Conservation (phyloP, 2,329 filamentous ascomycete genomes). For the Exserohilum turcica region DNA sequence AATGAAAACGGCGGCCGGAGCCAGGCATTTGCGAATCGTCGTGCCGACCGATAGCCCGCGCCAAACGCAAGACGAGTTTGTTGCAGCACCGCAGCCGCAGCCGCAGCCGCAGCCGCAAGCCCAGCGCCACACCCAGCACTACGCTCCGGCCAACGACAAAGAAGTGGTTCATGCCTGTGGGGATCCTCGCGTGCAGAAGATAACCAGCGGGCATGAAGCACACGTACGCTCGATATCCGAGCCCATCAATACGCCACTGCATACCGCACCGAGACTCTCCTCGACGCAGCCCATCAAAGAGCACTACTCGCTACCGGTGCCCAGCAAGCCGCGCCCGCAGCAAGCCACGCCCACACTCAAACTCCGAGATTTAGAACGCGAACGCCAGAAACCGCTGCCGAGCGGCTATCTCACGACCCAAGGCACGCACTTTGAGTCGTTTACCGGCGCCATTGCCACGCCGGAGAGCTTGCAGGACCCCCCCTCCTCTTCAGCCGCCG, state of each 20-base stretch:
- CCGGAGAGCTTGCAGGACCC: slow-evolving; percentile 19
- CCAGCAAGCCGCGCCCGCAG: slow-evolving; percentile 22
- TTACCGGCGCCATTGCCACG: slow-evolving; percentile 17
- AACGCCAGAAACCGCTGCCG: slow-evolving; percentile 26
- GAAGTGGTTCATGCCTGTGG: slow-evolving; percentile 36
- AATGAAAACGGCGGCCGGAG: slow-evolving; percentile 35
- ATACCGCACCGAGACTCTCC: too few species aligned
- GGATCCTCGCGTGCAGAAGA: slow-evolving; percentile 24
- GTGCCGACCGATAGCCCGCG: slow-evolving; percentile 25
- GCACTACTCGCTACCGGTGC: slow-evolving; percentile 33
- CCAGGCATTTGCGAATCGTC: slow-evolving; percentile 39
- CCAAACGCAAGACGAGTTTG: slow-evolving; percentile 11
- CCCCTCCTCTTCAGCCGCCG: too few species aligned
- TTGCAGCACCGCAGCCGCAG: slow-evolving; percentile 12
- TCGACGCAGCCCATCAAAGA: slow-evolving; percentile 17
- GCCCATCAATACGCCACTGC: slow-evolving; percentile 6
- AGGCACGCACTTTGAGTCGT: slow-evolving; percentile 14
- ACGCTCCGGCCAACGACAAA: slow-evolving; percentile 28
- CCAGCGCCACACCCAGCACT: slow-evolving; percentile 16
- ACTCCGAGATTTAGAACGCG: slow-evolving; percentile 33
- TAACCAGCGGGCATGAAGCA: slow-evolving; percentile 17
- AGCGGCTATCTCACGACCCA: background rate
- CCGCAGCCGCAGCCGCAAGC: slow-evolving; percentile 3
- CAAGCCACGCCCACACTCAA: slow-evolving; percentile 7
- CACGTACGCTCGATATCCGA: slow-evolving; percentile 21